Percentiles rank a stretch among this genome's conserved stretches.
Evolutionary conservation across 805 yeast species (phyloP).

Genomic region (Ogataea allantospora): DNA sequence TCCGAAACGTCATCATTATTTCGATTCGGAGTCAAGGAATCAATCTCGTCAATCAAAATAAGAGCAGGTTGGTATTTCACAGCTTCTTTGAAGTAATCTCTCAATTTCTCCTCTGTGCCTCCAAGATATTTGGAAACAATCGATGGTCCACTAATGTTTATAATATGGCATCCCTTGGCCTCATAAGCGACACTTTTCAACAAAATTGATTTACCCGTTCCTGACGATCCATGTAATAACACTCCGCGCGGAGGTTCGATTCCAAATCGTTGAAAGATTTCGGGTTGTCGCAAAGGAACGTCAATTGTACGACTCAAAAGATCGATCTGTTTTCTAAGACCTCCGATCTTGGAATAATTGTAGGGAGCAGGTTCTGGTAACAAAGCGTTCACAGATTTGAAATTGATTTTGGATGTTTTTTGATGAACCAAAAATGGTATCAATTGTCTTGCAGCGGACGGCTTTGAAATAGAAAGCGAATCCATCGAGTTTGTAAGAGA

Average conservation of each 20-base stretch:
- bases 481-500: constrained; percentile 1
- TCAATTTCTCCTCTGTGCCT: constrained; percentile 84
- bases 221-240: constrained; percentile 94
- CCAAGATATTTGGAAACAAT: constrained; percentile 92
- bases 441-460: not conserved
- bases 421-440: constrained; percentile 29
- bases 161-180: constrained; percentile 69
- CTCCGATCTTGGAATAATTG: constrained; percentile 60
- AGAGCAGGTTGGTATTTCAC: constrained; percentile 81
- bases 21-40: constrained; percentile 84
- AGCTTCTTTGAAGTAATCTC: constrained; percentile 85
- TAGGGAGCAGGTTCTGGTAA: constrained; percentile 41
- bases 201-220: constrained; percentile 93
- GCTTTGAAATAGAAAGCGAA: not conserved
- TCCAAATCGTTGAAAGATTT: constrained; percentile 77
- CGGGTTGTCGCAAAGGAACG: constrained; percentile 77
- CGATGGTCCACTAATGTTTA: constrained; percentile 86
- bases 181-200: constrained; percentile 79
- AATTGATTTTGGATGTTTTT: constrained; percentile 33
- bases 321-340: constrained; percentile 62
- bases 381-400: constrained; percentile 33
- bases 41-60: constrained; percentile 89
- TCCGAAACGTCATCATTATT: constrained; percentile 86
- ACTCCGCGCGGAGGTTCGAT: constrained; percentile 92
- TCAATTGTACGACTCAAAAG: constrained; percentile 65